Percentiles rank a stretch among this genome's conserved stretches.
Conservation (phyloP, 352 stramenopile genomes). For the Phytophthora pistaciae region DNA sequence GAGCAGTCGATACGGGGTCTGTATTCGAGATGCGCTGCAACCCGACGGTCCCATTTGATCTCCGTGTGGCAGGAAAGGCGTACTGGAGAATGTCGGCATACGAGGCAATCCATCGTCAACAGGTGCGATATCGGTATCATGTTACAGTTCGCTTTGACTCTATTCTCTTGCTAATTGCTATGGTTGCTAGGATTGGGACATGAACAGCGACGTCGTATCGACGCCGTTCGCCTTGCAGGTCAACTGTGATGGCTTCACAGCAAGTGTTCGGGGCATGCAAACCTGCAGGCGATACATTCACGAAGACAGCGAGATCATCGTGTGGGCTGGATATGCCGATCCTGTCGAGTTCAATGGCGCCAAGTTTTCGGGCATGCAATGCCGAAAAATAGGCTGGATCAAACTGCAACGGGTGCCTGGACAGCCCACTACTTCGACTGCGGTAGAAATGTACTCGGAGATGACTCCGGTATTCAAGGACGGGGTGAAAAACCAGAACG, state of each 20-base stretch:
- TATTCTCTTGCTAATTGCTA: no score
- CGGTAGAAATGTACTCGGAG: slow-evolving; percentile 57
- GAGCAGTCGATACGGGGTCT: background rate
- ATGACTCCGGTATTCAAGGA: slow-evolving; percentile 47
- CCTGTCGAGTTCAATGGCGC: slow-evolving; percentile 41
- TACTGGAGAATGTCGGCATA: slow-evolving; percentile 12
- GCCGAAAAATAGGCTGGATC: slow-evolving; percentile 37
- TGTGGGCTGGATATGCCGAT: slow-evolving; percentile 45
- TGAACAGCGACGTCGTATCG: background rate
- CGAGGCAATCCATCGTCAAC: slow-evolving; percentile 6
- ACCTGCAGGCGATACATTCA: slow-evolving; percentile 48
- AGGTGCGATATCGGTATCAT: slow-evolving; percentile 1
- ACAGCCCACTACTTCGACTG: slow-evolving; percentile 10
- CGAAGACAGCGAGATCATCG: slow-evolving; percentile 38
- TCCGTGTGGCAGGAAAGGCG: slow-evolving; percentile 20
- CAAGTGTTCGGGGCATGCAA: slow-evolving; percentile 41
- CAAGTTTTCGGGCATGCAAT: slow-evolving; percentile 39
- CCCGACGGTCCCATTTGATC: slow-evolving; percentile 18
- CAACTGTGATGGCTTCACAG: slow-evolving; percentile 10
- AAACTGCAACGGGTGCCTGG: slow-evolving; percentile 10
- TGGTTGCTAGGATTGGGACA: background rate
- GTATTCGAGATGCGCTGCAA: slow-evolving; percentile 18
- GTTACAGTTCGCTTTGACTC: background rate
- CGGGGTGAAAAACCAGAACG: slow-evolving; percentile 16
- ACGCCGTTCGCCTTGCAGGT: slow-evolving; percentile 18